Evolutionary conservation across 441 rosid genomes (phyloP), one percentile per base, ranked within the genome.

Genomic region (Euphorbia corollata): DNA sequence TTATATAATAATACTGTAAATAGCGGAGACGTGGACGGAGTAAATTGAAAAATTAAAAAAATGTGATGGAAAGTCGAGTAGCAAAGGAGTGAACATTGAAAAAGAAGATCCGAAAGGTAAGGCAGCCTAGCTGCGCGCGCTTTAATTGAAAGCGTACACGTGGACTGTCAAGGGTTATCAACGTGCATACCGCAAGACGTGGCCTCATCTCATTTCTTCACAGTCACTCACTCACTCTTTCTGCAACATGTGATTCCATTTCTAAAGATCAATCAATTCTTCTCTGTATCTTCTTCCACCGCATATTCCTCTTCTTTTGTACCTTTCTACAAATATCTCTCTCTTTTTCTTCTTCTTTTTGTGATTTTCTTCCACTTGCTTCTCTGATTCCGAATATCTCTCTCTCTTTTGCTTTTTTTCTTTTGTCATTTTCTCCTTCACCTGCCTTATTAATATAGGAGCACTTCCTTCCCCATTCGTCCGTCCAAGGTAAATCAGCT

Each of bases 281-380:
- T 38, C 32, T 5, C 32, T 13, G 6, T 4, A 3, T 24, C 13
- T 39, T 45, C 30, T 16, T 8, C 58, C 60, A 56, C 57, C n/a
- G 43, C 58, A 16, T 11, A 63, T 27, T 63, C 67, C 16, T 2
- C 36, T 18, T 22, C 59, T 27, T 1, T 67, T 72, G 75, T 61
- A 60, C 20, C 16, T 22, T 73, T 68, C 66, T 22, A 15, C 18
- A 73, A 73, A 64, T 73, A 73, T 70, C 71, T 75, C 24, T 54
- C 56, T 9, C 59, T 5, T 23, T 11, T 22, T 18, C 16, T 16
- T 27, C 3, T 24, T 43, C 15, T 34, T 51, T 32, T 19, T 19
- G 11, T 53, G 20, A 53, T 53, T 53, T 18, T 19, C 19, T 4
- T 12, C 65, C 59, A 20, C 36, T 66, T 8, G 48, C 36, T 32